Base-by-base conservation (phyloP, 2,329 filamentous ascomycete species). In the Neopestalotiopsis sp. region DNA sequence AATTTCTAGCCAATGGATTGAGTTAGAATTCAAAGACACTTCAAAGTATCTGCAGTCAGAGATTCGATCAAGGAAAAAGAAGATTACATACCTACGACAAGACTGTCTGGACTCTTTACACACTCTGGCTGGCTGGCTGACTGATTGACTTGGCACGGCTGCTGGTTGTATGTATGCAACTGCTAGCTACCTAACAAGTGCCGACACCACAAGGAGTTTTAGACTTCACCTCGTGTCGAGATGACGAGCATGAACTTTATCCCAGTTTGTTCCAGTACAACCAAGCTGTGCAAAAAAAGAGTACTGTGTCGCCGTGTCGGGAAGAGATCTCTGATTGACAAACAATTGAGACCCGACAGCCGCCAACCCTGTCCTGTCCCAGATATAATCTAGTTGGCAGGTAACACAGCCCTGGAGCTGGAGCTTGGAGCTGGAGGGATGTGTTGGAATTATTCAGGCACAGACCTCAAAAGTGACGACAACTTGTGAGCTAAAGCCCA, bases 191-290 rank as follows among this genome's bases (percentile, higher is more conserved):
- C 10, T 62, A 17, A 30, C 32, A 40, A 62, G 32, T 62, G 32
- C 59, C 59, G 59, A 62, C 13, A 62, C 59, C 59, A 32, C 24
- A 59, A n/a, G 24, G 13, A 59, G 57, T 38, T 20, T 53, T 53
- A 53, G 45, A 38, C 59, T 30, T 34, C 57, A 30, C 14, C 57
- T 59, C 24, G 24, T 59, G 57, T 13, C 57, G 2, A 34, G 10
- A 62, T 62, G 59, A 40, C 59, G 59, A 40, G 59, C 30, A 62
- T 20, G 59, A 62, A 62, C 32, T 40, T 17, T 62, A 62, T 38
- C n/a, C 32, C 32, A 53, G 24, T 6, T 53, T 53, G 45, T 38
- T 28, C n/a, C 7, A 30, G 57, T 30, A 14, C 12, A 12, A 38
- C 3, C 14, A 62, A 62, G 59, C 30, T 38, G 34, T 13, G 24